phyloP scores from a whole-genome alignment of 1,284 basidiomycete genomes.

The Malassezia sp. region DNA sequence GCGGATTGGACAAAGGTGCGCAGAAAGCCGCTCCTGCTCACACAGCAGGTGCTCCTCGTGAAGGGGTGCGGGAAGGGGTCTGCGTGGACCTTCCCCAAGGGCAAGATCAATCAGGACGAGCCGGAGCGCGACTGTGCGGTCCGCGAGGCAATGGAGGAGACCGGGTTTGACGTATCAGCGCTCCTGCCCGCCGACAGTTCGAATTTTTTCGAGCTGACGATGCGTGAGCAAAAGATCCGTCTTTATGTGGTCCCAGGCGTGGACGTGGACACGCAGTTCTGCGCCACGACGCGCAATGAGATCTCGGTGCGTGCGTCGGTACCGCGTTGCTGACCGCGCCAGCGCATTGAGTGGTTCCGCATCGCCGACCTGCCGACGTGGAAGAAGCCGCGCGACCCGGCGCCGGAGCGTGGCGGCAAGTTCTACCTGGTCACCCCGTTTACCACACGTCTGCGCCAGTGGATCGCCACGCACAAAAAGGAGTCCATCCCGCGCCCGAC shows the following conservation, averaged over 20 bases:
- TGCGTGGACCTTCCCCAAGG: slow-evolving; percentile 96
- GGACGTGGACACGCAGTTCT: slow-evolving; percentile 77
- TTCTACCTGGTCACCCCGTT: slow-evolving; percentile 96
- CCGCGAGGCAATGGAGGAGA: slow-evolving; percentile 52
- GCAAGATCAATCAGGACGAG: slow-evolving; percentile 92
- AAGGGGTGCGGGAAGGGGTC: slow-evolving; percentile 95
- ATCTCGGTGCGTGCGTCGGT: slow-evolving; percentile 72
- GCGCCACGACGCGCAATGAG: slow-evolving; percentile 91
- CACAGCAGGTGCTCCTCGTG: slow-evolving; percentile 47
- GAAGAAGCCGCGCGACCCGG: slow-evolving; percentile 63
- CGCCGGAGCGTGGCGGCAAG: slow-evolving; percentile 53
- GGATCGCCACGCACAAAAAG: slow-evolving; percentile 40
- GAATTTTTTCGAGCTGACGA: slow-evolving; percentile 71
- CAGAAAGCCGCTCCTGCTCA: neutral
- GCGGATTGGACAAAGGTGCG: slow-evolving; percentile 62
- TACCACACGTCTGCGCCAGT: slow-evolving; percentile 51
- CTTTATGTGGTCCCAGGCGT: slow-evolving; percentile 83
- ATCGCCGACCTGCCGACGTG: slow-evolving; percentile 83
- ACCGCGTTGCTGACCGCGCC: neutral
- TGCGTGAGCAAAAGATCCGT: slow-evolving; percentile 77
- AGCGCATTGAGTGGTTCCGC: slow-evolving; percentile 96
- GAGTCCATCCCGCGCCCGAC: slow-evolving; percentile 21
- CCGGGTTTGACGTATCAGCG: slow-evolving; percentile 38
- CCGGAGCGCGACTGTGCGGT: slow-evolving; percentile 48
- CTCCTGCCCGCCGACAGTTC: slow-evolving; percentile 29